A percentile compares a stretch with the other conserved stretches of the same genome.
phyloP scores from a whole-genome alignment of 1,284 basidiomycete species.

The Ustilago sp. region DNA sequence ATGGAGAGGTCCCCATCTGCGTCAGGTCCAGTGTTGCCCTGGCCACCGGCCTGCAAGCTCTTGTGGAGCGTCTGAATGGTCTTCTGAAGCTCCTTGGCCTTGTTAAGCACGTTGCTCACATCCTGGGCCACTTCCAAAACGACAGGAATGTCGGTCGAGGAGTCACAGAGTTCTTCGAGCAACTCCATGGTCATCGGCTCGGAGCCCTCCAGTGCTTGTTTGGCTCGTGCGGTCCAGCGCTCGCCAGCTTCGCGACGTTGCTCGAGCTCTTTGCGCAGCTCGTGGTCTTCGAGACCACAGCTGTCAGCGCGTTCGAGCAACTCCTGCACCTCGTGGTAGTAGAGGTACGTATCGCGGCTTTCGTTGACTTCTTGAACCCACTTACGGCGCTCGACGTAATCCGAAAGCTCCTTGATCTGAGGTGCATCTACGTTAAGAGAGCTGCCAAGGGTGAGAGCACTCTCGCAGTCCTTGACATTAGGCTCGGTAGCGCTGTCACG shows the following conservation, averaged over 20 bases:
- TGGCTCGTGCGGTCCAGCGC: constrained; percentile 46
- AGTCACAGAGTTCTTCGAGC: constrained; percentile 46
- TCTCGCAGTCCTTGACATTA: constrained; percentile 76
- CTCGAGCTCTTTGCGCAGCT: constrained; percentile 41
- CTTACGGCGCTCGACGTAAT: constrained; percentile 79
- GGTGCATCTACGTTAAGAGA: constrained; percentile 82
- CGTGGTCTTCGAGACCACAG: constrained; percentile 74
- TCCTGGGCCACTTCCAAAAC: constrained; percentile 45
- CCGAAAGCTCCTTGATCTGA: constrained; percentile 80
- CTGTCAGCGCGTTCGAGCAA: constrained; percentile 78
- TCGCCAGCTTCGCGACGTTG: constrained; percentile 41
- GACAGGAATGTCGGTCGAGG: constrained; percentile 46
- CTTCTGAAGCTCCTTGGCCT: constrained; percentile 49
- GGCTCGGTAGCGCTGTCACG: constrained; percentile 18
- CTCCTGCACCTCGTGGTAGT: constrained; percentile 73
- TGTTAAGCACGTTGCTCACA: constrained; percentile 33
- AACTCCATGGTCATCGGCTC: constrained; percentile 21
- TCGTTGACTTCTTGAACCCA: constrained; percentile 74
- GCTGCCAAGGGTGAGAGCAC: constrained; percentile 77
- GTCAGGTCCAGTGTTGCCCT: constrained; percentile 4
- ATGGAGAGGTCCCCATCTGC: constrained; percentile 44
- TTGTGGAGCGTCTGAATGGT: constrained; percentile 33
- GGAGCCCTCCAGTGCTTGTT: constrained; percentile 21
- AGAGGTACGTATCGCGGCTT: constrained; percentile 68
- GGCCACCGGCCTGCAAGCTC: constrained; percentile 19